A percentile compares a stretch with the other conserved stretches of the same genome.
Evolutionary conservation across 1,284 basidiomycete species (phyloP).

Genomic region (Ustilago loliicola): DNA sequence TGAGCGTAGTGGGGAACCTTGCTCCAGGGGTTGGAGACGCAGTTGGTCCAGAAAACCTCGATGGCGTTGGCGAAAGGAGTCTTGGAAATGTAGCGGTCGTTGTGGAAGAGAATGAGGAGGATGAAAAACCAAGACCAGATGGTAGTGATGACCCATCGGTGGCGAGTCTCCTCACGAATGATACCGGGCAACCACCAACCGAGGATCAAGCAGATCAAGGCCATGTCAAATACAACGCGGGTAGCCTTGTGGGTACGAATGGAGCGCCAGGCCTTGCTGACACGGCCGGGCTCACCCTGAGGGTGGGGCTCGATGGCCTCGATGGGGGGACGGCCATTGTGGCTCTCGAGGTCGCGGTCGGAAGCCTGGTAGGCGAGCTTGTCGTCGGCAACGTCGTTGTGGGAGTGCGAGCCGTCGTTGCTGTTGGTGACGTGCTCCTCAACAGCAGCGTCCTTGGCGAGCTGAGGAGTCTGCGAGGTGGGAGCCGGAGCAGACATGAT

Average conservation of each 20-base stretch:
- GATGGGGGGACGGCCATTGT: slow-evolving; percentile 31
- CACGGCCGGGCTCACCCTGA: slow-evolving; percentile 49
- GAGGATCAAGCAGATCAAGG: slow-evolving; percentile 48
- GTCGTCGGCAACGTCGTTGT: slow-evolving; percentile 46
- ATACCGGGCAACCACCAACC: slow-evolving; percentile 60
- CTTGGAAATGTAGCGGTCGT: slow-evolving; percentile 62
- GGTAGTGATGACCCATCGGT: slow-evolving; percentile 57
- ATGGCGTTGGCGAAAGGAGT: slow-evolving; percentile 55
- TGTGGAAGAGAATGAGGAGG: slow-evolving; percentile 67
- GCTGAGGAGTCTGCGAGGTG: slow-evolving; percentile 33
- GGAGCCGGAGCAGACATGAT: slow-evolving; percentile 33
- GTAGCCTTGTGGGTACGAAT: slow-evolving; percentile 49
- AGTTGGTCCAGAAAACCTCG: slow-evolving; percentile 43
- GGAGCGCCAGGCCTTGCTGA: slow-evolving; percentile 40
- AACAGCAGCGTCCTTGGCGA: slow-evolving; percentile 32
- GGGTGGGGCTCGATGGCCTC: slow-evolving; percentile 52
- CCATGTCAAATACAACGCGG: slow-evolving; percentile 39
- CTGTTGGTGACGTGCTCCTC: slow-evolving; percentile 30
- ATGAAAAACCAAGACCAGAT: slow-evolving; percentile 65
- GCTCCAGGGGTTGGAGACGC: slow-evolving; percentile 53
- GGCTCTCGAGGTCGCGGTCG: slow-evolving; percentile 52
- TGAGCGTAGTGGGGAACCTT: slow-evolving; percentile 54
- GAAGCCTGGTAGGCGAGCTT: slow-evolving; percentile 50
- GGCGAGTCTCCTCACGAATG: slow-evolving; percentile 50
- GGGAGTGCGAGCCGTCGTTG: slow-evolving; percentile 40